Conservation (phyloP, 371 early-diverging fungal species). For the Blastocladiella emersonii region DNA sequence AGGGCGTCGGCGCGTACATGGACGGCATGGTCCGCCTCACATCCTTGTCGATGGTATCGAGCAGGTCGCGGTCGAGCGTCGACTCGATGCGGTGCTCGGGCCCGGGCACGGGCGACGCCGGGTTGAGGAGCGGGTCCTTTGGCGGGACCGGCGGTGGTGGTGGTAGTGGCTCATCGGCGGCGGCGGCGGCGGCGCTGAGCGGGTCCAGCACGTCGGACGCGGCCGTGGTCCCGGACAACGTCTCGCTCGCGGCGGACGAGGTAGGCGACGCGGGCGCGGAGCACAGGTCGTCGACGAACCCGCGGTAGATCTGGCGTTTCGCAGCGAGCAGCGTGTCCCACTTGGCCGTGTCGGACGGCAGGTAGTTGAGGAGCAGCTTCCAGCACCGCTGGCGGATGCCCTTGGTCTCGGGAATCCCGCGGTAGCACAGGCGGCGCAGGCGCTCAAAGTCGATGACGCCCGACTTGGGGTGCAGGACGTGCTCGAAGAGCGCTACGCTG, state of each 20-base stretch:
- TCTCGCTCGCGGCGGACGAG: neutral
- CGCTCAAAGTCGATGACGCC: neutral
- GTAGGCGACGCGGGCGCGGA: neutral
- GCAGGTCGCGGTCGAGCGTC: conserved; percentile 22
- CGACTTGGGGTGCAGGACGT: neutral
- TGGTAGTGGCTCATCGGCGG: too few species aligned
- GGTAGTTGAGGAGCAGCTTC: conserved; percentile 44
- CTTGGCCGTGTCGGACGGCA: conserved; percentile 54
- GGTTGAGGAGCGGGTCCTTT: neutral
- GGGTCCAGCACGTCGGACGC: neutral
- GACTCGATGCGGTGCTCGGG: neutral
- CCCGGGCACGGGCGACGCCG: neutral
- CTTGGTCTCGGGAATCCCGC: neutral
- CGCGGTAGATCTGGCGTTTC: conserved; percentile 49
- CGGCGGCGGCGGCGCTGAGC: neutral
- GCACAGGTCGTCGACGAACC: conserved; percentile 4
- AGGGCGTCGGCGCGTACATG: neutral
- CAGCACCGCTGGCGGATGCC: neutral
- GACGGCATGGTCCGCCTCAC: conserved; percentile 57
- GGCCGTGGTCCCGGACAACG: neutral
- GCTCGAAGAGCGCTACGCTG: neutral
- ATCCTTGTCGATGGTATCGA: conserved; percentile 76
- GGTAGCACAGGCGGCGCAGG: conserved; percentile 2
- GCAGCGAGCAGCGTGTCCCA: conserved; percentile 40
- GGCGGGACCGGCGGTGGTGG: neutral